Conservation (phyloP, 176 grass and related monocot species). For the Raddia distichophylla region DNA sequence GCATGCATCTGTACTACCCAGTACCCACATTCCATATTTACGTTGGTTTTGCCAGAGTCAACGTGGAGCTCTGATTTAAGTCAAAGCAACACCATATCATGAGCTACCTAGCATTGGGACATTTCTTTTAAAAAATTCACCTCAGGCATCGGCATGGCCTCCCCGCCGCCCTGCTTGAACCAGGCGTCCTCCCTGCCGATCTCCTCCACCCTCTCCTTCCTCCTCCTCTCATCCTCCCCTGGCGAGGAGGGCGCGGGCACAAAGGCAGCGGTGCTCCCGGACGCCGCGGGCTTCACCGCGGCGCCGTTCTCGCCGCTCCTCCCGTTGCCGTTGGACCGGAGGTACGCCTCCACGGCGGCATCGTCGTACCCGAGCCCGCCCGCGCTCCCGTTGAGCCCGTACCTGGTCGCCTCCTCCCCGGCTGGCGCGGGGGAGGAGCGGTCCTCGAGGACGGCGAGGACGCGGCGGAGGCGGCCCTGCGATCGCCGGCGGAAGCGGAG, state of each 20-base stretch:
- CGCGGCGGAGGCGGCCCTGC: not conserved
- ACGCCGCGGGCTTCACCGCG: not conserved
- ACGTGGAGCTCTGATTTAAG: not conserved
- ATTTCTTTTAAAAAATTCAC: conserved; percentile 35
- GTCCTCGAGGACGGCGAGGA: conserved; percentile 42
- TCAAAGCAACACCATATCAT: conserved; percentile 17
- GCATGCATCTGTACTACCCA: not conserved
- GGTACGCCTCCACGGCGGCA: conserved; percentile 41
- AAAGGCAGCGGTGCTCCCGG: not conserved
- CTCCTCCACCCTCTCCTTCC: conserved; percentile 88
- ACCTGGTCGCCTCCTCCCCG: conserved; percentile 39
- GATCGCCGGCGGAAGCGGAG: conserved; percentile 23
- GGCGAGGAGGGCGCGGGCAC: not conserved
- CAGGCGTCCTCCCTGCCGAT: conserved; percentile 89
- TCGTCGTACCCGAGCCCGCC: conserved; percentile 51
- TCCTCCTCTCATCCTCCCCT: conserved; percentile 56
- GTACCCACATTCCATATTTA: not conserved
- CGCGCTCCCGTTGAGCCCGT: conserved; percentile 58
- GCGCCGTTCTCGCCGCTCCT: conserved; percentile 16
- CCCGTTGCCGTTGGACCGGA: conserved; percentile 39
- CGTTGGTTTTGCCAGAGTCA: not conserved
- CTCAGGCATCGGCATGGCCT: conserved; percentile 56
- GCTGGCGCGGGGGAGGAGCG: conserved; percentile 1
- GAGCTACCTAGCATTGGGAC: not conserved
- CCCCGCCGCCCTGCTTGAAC: conserved; percentile 58